Evolutionary conservation across 257 asterid species (phyloP).

Genomic region (Penstemon eatonii): DNA sequence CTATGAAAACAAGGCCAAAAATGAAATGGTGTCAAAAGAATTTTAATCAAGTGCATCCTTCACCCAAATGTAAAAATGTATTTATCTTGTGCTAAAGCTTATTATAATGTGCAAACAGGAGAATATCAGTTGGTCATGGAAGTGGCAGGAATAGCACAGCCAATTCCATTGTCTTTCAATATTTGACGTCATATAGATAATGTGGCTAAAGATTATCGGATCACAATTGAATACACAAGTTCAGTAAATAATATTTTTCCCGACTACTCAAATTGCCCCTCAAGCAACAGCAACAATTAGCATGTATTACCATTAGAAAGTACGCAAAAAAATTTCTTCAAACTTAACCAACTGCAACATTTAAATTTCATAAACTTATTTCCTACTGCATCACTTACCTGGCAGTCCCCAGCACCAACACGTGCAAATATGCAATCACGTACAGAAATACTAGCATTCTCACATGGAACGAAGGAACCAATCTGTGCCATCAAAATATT

Average conservation of each 20-base stretch:
- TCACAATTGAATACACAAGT: conserved; percentile 17
- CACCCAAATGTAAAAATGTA: conserved; percentile 2
- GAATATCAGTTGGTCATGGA: conserved; percentile 19
- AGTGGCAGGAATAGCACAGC: too few relatives aligned
- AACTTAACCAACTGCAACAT: conserved; percentile 20
- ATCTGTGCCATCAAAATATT: conserved; percentile 95
- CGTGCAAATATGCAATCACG: conserved; percentile 99
- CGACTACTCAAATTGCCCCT: conserved; percentile 9
- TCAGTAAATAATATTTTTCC: not conserved
- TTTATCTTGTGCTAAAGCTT: conserved; percentile 6
- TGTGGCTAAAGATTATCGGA: not conserved
- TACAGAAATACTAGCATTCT: conserved; percentile 75
- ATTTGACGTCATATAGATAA: too few relatives aligned
- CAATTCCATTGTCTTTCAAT: too few relatives aligned
- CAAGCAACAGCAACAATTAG: not conserved
- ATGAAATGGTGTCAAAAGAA: conserved; percentile 8
- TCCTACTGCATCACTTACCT: conserved; percentile 47
- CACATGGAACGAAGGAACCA: conserved; percentile 92
- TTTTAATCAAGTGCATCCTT: conserved; percentile 3
- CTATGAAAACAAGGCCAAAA: conserved; percentile 37
- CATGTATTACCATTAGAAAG: not conserved
- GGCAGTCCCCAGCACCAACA: conserved; percentile 99
- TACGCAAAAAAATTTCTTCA: not conserved
- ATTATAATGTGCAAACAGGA: conserved; percentile 12
- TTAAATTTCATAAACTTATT: conserved; percentile 20